Evolutionary conservation across 2,329 filamentous ascomycete species (phyloP).

Genomic region (Onygenales sp.): DNA sequence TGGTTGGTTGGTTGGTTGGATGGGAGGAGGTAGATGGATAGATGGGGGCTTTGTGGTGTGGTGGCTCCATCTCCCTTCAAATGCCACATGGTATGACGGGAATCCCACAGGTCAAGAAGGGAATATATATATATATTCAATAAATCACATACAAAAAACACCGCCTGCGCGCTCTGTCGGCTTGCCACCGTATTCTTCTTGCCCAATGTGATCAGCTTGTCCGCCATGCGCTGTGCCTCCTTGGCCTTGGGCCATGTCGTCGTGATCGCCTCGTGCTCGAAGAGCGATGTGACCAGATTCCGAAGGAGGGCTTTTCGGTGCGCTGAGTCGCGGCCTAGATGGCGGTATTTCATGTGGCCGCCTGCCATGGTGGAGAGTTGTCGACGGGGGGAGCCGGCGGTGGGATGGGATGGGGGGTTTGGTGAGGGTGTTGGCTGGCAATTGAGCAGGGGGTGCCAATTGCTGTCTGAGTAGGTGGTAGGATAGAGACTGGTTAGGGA

Average conservation of each 20-base stretch:
- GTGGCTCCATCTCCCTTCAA: too few relatives aligned
- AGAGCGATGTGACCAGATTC: conserved; percentile 90
- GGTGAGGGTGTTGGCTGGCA: conserved; percentile 1
- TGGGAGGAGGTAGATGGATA: too few relatives aligned
- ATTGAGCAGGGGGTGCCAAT: not conserved
- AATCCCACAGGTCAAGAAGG: too few relatives aligned
- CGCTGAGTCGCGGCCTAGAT: conserved; percentile 73
- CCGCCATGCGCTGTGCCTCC: conserved; percentile 85
- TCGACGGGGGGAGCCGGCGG: too few relatives aligned
- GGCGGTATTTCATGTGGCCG: conserved; percentile 76
- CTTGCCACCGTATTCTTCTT: conserved; percentile 87
- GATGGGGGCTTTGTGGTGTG: too few relatives aligned
- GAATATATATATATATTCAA: not conserved
- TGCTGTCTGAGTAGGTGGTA: too few relatives aligned
- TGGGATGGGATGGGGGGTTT: conserved; percentile 2
- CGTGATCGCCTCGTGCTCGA: conserved; percentile 84
- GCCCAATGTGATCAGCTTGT: conserved; percentile 86
- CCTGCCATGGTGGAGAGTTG: conserved; percentile 59
- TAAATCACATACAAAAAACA: conserved; percentile 66
- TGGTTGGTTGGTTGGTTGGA: not conserved
- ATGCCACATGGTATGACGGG: too few relatives aligned
- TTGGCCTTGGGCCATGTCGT: conserved; percentile 97
- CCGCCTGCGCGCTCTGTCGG: conserved; percentile 62
- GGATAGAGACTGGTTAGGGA: not conserved
- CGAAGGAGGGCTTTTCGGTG: conserved; percentile 88